Base-by-base conservation (phyloP, 441 rosid species). In the Omphalea diandra region DNA sequence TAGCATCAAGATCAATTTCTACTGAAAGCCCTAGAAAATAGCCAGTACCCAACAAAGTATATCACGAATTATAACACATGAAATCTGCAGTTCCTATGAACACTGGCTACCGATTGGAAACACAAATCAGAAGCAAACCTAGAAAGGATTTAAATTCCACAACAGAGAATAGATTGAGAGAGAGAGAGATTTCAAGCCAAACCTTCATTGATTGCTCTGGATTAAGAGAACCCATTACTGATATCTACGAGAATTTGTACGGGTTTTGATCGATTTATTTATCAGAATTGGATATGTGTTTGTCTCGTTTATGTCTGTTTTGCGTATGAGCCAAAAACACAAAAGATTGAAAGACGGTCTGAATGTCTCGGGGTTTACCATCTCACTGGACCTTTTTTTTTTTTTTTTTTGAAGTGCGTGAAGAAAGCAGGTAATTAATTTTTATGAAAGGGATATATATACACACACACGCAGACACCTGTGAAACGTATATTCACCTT, bases 191-290 rank as follows among this genome's bases (percentile, higher is more conserved):
- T 29, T 29, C 63, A 26, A 29, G 44, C 65, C 80, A 60, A 76
- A 76, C 80, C 78, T 70, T 52, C 29, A 49, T 10, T 31, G 9
- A 17, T 65, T 52, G 41, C 24, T n/a, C 36, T 27, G 27, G 17
- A 61, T n/a, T 24, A 43, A 44, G 57, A 35, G 53, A 56, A 56
- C 62, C 63, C 82, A 74, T 70, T 11, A 49, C 53, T 43, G 63
- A 63, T 40, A 38, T 17, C 10, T 26, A 5, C 17, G 44, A 36
- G 32, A 14, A 9, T 49, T 2, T 40, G 32, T 56, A 0, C 5
- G 26, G 10, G 36, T 17, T 33, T 61, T 49, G 32, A 55, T 55
- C 7, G 59, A 55, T 12, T 5, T 41, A 47, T 31, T n/a, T 44
- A 61, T 57, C 29, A 22, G 17, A 29, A 22, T 29, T 24, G 1